Percentiles rank a stretch among this genome's conserved stretches.
phyloP scores from a whole-genome alignment of 805 yeast genomes.

The Saturnispora serradocipensis region DNA sequence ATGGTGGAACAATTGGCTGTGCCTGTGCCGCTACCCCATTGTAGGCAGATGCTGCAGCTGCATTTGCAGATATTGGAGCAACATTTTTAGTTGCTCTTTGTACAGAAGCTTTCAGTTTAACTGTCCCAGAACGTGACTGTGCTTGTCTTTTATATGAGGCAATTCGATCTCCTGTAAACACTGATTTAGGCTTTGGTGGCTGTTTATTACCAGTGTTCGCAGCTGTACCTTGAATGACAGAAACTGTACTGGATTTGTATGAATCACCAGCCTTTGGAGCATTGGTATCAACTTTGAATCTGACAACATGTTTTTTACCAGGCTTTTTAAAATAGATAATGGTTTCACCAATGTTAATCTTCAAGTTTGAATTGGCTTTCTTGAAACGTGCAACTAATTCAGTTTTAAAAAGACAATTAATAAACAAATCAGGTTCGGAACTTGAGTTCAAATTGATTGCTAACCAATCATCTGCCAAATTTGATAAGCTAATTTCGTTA shows the following conservation, averaged over 20 bases:
- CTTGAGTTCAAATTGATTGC: slow-evolving; percentile 53
- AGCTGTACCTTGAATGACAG: slow-evolving; percentile 72
- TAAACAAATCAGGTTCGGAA: slow-evolving; percentile 64
- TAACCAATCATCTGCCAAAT: slow-evolving; percentile 86
- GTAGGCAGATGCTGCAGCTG: slow-evolving; percentile 29
- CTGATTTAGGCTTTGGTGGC: slow-evolving; percentile 55
- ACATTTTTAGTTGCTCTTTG: neutral
- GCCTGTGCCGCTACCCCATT: slow-evolving; percentile 3
- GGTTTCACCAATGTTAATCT: slow-evolving; percentile 58
- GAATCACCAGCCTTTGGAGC: slow-evolving; percentile 61
- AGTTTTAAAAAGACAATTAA: slow-evolving; percentile 80
- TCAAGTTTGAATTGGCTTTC: slow-evolving; percentile 46
- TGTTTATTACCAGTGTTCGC: slow-evolving; percentile 60
- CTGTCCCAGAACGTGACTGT: neutral
- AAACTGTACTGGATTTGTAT: slow-evolving; percentile 84
- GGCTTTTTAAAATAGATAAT: slow-evolving; percentile 87
- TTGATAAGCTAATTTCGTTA: slow-evolving; percentile 57
- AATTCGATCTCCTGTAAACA: slow-evolving; percentile 20
- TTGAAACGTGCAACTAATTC: slow-evolving; percentile 74
- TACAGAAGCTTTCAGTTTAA: neutral
- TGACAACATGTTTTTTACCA: slow-evolving; percentile 66
- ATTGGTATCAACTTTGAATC: slow-evolving; percentile 51
- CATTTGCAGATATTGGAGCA: neutral
- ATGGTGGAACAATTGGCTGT: slow-evolving; percentile 8
- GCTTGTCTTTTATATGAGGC: slow-evolving; percentile 20